Evolutionary conservation across 2,329 filamentous ascomycete genomes (phyloP).

Genomic region (Calonectria pseudoreteaudii): DNA sequence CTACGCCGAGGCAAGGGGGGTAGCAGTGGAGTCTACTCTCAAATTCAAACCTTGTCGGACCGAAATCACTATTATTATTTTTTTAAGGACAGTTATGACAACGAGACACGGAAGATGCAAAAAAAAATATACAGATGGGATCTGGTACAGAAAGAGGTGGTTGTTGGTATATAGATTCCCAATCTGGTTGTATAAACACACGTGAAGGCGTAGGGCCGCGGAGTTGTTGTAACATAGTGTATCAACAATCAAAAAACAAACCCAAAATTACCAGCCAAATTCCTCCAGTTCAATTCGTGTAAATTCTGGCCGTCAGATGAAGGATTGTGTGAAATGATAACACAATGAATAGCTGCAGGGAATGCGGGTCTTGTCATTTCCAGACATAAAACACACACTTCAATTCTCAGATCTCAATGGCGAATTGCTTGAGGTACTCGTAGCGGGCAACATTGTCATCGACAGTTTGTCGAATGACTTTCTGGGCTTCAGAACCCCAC

Average conservation of each 20-base stretch:
- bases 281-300: constrained; percentile 28
- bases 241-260: constrained; percentile 43
- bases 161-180: constrained; percentile 21
- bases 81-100: constrained; percentile 6
- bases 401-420: constrained; percentile 30
- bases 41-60: constrained; percentile 5
- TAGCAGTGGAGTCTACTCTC: background rate
- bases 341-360: background rate
- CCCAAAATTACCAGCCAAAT: constrained; percentile 12
- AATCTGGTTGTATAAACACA: constrained; percentile 34
- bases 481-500: constrained; percentile 78
- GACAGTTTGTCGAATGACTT: constrained; percentile 77
- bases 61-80: constrained; percentile 1
- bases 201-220: constrained; percentile 38
- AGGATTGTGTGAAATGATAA: constrained; percentile 8
- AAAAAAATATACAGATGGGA: background rate
- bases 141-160: constrained; percentile 17
- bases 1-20: background rate
- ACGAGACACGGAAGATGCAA: constrained; percentile 4
- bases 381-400: constrained; percentile 39
- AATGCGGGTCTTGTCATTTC: background rate
- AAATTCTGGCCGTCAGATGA: background rate
- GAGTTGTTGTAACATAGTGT: constrained; percentile 46
- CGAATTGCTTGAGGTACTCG: constrained; percentile 83
- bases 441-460: constrained; percentile 80